Evolutionary conservation across 2,329 filamentous ascomycete genomes (phyloP).

Genomic region (Mycocentrospora acerina): DNA sequence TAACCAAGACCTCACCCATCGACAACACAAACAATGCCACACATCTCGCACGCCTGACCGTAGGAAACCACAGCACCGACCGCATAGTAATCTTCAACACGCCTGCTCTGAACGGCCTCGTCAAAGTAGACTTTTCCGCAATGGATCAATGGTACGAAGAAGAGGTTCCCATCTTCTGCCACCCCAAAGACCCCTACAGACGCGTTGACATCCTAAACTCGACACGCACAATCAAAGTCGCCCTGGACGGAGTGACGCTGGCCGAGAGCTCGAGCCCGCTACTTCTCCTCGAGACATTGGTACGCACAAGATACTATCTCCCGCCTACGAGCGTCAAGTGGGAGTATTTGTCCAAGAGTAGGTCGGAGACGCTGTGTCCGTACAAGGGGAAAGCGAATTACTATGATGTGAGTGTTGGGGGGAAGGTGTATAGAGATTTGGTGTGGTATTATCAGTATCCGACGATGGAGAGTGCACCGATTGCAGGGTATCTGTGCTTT

Average conservation of each 20-base stretch:
- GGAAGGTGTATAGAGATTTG: conserved; percentile 50
- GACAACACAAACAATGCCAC: conserved; percentile 20
- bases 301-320: conserved; percentile 62
- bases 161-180: conserved; percentile 59
- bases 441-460: conserved; percentile 66
- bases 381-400: conserved; percentile 69
- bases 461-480: conserved; percentile 55
- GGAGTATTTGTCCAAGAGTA: conserved; percentile 51
- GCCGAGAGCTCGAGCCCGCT: conserved; percentile 47
- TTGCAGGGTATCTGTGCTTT: conserved; percentile 63
- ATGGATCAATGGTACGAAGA: conserved; percentile 59
- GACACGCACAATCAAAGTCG: conserved; percentile 55
- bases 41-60: conserved; percentile 23
- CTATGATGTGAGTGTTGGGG: conserved; percentile 56
- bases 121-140: conserved; percentile 34
- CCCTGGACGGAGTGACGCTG: conserved; percentile 50
- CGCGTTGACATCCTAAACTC: conserved; percentile 63
- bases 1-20: conserved; percentile 14
- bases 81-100: conserved; percentile 33
- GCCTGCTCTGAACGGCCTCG: conserved; percentile 21
- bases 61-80: conserved; percentile 18
- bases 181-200: conserved; percentile 69
- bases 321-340: conserved; percentile 55
- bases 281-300: conserved; percentile 62
- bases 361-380: conserved; percentile 60